Base-by-base conservation (phyloP, 2,329 filamentous ascomycete species). In the Dendrostoma leiphaemia region DNA sequence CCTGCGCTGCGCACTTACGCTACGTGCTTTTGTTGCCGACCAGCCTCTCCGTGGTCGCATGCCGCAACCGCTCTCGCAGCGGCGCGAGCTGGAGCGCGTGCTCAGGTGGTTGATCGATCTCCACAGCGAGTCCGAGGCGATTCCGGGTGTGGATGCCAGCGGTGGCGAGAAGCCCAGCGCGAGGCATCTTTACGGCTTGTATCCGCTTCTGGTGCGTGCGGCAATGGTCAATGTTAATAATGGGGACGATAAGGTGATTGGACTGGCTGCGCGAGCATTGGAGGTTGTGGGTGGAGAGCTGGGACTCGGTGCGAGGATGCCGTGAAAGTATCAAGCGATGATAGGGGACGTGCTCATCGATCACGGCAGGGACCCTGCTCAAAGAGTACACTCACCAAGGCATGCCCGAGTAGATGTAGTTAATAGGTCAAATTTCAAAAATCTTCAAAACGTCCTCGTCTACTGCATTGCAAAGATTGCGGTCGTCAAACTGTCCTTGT, bases 1-100 rank as follows among this genome's bases (percentile, higher is more conserved):
- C 41, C 75, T 96, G 2, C 85, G 94, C 3, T 85, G 89, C 12
- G 91, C 89, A 0, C 76, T 96, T 15, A 86, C 90, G 0, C 73
- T 97, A n/a, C 86, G 90, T 53, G 79, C 86, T 1, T 97, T 96
- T 66, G 86, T 95, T 43, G 89, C 91, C 4, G 94, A 99, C 68
- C 93, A 97, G 66, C 92, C 93, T 1, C 76, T 99, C 19, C 81
- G 94, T 13, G 92, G 94, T 0, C 82, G 86, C 47, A 94, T 95
- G 85, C 94, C 94, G 4, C 90, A 94, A 67, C 93, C 93, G 0
- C 76, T 90, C 5, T 86, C 84, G 8, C 90, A 96, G 65, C 82
- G 90, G 40, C 86, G 82, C 58, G 94, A 96, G 66, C 73, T 99
- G 10, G 67, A 89, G 4, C 88, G 89, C 64, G 78, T 92, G 23